Evolutionary conservation across 495 filamentous ascomycete genomes (phyloP).

Genomic region (Daldinia vernicosa): DNA sequence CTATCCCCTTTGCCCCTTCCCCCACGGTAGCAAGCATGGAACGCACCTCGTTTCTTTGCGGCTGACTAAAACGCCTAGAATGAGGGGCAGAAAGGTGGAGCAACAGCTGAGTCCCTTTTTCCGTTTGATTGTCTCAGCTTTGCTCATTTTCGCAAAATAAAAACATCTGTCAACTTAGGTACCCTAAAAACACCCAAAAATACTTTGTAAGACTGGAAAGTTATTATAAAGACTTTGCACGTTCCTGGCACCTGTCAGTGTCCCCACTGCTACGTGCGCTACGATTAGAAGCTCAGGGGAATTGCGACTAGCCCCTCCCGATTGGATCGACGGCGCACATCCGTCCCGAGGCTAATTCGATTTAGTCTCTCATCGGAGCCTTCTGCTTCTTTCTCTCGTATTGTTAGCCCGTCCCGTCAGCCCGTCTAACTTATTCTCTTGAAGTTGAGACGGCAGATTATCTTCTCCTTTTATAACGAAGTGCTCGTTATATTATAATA

Average conservation of each 20-base stretch:
- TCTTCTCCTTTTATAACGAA: neutral
- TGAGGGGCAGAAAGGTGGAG: constrained; percentile 32
- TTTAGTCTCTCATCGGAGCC: neutral
- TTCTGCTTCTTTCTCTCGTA: neutral
- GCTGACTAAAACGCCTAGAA: constrained; percentile 28
- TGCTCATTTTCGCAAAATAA: constrained; percentile 10
- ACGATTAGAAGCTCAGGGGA: constrained; percentile 3
- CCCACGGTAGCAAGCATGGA: constrained; percentile 15
- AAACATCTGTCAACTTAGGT: constrained; percentile 26
- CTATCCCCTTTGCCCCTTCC: neutral
- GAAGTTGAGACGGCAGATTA: neutral
- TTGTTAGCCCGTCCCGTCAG: neutral
- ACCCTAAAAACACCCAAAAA: neutral
- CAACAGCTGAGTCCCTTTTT: constrained; percentile 12
- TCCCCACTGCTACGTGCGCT: neutral
- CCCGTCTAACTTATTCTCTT: neutral
- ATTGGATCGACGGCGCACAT: constrained; percentile 6
- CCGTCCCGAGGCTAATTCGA: constrained; percentile 6
- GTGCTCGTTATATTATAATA: neutral
- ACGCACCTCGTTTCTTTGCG: neutral
- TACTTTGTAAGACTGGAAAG: neutral
- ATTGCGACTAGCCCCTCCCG: neutral
- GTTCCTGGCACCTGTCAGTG: neutral
- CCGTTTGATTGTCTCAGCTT: constrained; percentile 29
- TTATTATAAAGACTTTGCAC: neutral